Evolutionary conservation across 1,284 basidiomycete species (phyloP).

Genomic region (Heterobasidion occidentale): DNA sequence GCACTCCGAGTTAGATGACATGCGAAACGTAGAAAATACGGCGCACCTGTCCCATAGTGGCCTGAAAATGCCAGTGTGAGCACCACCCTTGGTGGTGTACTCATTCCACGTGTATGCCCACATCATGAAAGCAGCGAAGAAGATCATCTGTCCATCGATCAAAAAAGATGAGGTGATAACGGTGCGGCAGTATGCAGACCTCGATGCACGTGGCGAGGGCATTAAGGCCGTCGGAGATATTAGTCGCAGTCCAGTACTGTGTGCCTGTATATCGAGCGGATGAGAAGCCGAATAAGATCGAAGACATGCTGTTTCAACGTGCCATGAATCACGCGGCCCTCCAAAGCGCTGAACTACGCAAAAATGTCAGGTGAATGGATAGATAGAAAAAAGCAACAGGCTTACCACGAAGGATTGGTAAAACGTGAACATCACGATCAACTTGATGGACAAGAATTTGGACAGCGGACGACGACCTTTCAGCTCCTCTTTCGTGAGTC

Average conservation of each 20-base stretch:
- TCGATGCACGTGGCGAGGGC: slow-evolving; percentile 80
- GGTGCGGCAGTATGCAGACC: slow-evolving; percentile 29
- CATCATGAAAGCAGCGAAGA: slow-evolving; percentile 71
- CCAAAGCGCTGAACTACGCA: slow-evolving; percentile 49
- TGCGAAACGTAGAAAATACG: background rate
- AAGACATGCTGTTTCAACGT: slow-evolving; percentile 4
- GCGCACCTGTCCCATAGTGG: slow-evolving; percentile 57
- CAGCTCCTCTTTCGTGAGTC: slow-evolving; percentile 71
- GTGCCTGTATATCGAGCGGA: slow-evolving; percentile 36
- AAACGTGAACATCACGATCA: slow-evolving; percentile 82
- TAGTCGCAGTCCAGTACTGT: slow-evolving; percentile 71
- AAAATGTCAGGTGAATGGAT: background rate
- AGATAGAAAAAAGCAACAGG: slow-evolving; percentile 5
- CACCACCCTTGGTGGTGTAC: slow-evolving; percentile 36
- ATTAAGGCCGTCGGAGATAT: slow-evolving; percentile 76
- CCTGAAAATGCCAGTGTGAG: slow-evolving; percentile 45
- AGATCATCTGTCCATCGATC: slow-evolving; percentile 52
- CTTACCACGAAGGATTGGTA: slow-evolving; percentile 70
- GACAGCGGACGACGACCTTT: slow-evolving; percentile 68
- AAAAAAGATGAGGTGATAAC: too few species aligned
- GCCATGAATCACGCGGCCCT: slow-evolving; percentile 55
- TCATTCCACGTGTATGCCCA: slow-evolving; percentile 76
- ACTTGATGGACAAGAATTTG: slow-evolving; percentile 79
- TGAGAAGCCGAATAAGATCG: background rate
- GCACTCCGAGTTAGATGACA: background rate